Percentiles rank a stretch among this genome's conserved stretches.
Conservation (phyloP, 2,329 filamentous ascomycete species). For the Myriosclerotinia scirpicola region DNA sequence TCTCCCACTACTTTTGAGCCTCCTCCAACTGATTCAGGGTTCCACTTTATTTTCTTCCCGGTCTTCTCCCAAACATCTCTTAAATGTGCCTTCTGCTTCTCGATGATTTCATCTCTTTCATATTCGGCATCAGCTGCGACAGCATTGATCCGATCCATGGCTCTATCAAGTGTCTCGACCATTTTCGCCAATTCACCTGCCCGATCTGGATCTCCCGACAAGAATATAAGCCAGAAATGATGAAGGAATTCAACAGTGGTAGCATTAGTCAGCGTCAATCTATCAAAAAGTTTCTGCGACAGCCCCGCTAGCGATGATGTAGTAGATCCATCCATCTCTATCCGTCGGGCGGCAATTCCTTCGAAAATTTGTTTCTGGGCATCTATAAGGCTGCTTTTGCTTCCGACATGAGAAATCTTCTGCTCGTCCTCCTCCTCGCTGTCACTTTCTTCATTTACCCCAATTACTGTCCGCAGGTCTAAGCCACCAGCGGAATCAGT, state of each 20-base stretch:
- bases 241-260: constrained; percentile 95
- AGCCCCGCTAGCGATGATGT: constrained; percentile 44
- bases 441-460: constrained; percentile 69
- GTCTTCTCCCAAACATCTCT: constrained; percentile 70
- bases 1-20: constrained; percentile 74
- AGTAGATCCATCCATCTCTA: constrained; percentile 54
- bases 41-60: constrained; percentile 70
- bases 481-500: constrained; percentile 52
- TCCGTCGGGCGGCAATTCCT: constrained; percentile 61
- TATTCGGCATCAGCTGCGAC: constrained; percentile 79
- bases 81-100: constrained; percentile 67
- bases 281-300: constrained; percentile 55
- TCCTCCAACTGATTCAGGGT: constrained; percentile 67
- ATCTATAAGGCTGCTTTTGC: constrained; percentile 61
- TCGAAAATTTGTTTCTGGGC: constrained; percentile 67
- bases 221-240: constrained; percentile 92
- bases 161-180: constrained; percentile 76
- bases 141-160: constrained; percentile 73
- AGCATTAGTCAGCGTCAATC: constrained; percentile 75
- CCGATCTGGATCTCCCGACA: constrained; percentile 81
- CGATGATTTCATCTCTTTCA: constrained; percentile 67
- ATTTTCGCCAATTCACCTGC: constrained; percentile 79
- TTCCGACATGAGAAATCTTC: constrained; percentile 62
- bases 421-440: constrained; percentile 61
- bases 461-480: constrained; percentile 63